Base-by-base conservation (phyloP, 2,329 filamentous ascomycete genomes). In the Keithomyces neogunnii region DNA sequence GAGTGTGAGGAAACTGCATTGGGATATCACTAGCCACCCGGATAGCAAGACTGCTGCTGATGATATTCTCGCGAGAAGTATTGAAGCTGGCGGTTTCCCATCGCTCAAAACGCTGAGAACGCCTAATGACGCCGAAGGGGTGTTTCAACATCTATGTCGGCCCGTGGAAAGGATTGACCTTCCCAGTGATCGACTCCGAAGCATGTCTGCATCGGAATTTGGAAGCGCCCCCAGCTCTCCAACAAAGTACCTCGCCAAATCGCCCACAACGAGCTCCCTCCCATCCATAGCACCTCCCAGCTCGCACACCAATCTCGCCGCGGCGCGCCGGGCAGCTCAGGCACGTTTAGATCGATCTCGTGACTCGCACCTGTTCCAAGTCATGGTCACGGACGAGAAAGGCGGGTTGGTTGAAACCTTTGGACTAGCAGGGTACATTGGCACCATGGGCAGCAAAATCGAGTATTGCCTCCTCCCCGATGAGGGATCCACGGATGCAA, bases 61-160 rank as follows among this genome's bases (percentile, higher is more conserved):
- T 48, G 72, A 75, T 4, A 79, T 86, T 45, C 73, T 90, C 6
- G 81, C 84, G 1, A 73, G 73, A 52, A 82, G 81, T 59, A 86
- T 90, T 56, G 66, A 67, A 4, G 74, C 77, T 1, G 69, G 70
- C 4, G 81, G 81, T 0, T 88, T 91, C 60, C 86, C 87, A 0
- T 63, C 69, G 0, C 73, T 91, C 8, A 71, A 69, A 8, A 69
- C 63, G 1, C 67, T 90, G 19, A 80, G 86, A 50, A 73, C 81
- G 0, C 87, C 85, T 1, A 81, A 81, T 52, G 87, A 91, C 56
- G 78, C 84, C 1, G 78, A 87, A 4, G 87, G 86, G 30, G 58
- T 79, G 6, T 81, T 90, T 55, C 87, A 91, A 66, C 68, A 73
- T 1, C 73, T 89, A 1, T 91, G 87, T 64, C 77, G 75, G 43